Evolutionary conservation across 257 asterid species (phyloP), one percentile per base, ranked within the genome.

Genomic region (Nicotiana knightiana): DNA sequence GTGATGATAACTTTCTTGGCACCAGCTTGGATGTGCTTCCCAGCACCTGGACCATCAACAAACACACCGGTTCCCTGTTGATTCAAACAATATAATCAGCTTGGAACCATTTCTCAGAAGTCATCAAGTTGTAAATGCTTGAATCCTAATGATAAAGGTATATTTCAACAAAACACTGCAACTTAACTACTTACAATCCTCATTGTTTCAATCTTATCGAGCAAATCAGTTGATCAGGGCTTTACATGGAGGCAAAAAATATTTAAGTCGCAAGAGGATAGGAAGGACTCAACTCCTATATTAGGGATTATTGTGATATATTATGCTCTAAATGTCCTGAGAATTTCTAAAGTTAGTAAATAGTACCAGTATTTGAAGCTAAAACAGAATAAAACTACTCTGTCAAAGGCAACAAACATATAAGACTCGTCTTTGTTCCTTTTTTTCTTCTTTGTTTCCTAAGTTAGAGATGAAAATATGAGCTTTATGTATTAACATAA

Each of bases 1-100:
- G 99, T 95, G 83, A 95, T 95, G 67, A 95, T 87, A 64, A 95
- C 99, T 90, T 95, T 95, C 93, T 93, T 92, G 30, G 98, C 99
- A 63, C 99, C 99, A 5, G 98, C 99, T 88, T 93, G 98, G 92
- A 95, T 89, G 84, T 95, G 99, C 88, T 95, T 93, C 54, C 99
- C 98, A 1, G 99, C 99, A 71, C 99, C 98, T 1, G 99, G 99
- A 9, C 99, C 97, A 79, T 93, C 99, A 64, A 93, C 97, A 5
- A 95, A 95, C 53, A 93, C 99, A 76, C 98, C 98, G 0, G 98
- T 95, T 83, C 99, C 99, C 97, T 93, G 86, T 66, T 8, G 67
- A 81, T 79, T 81, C 70, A 78, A 58, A 58, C 39, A 4, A 13
- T 63, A 77, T 59, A 51, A 18, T 65, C 46, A 73, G 63, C 15